Base-by-base conservation (phyloP, 768 basidiomycete species). In the Pisolithus sp. region DNA sequence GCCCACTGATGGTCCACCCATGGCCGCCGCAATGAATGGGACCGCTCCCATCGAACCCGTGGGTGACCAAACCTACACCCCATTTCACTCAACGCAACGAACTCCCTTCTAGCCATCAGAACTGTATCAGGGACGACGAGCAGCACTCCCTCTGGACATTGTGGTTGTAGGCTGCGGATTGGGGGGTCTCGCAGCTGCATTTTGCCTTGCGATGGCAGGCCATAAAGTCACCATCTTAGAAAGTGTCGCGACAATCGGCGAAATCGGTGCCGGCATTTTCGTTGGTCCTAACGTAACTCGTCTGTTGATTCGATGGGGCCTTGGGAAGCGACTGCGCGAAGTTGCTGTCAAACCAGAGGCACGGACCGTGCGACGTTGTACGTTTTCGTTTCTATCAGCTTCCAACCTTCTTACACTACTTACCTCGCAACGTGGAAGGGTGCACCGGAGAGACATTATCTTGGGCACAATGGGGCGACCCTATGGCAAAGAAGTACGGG, bases 241-340 rank as follows among this genome's bases (percentile, higher is more conserved):
- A 55, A 57, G 59, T 15, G 73, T 76, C 2, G 45, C 56, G 0
- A 49, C 56, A 3, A 63, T 76, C 12, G 56, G 75, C 1, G 77
- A 78, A 51, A 70, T 77, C 6, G 78, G 79, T 2, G 79, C 79
- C 4, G 79, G 79, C 15, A 79, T 81, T 34, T 77, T 78, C 57
- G 58, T 77, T 49, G 52, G 56, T 24, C 66, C 69, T 18, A 78
- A 79, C 55, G 41, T 78, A n/a, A 69, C 68, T n/a, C 65, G 74
- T 17, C 68, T 79, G 10, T 64, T 81, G 45, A 66, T 73, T 36
- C 68, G 76, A 1, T 81, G 79, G 78, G 79, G 79, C n/a, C 68
- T 80, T 4, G 69, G 63, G 0, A 67, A 74, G 1, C 64, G 69
- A 26, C 62, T 81, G 8, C 61, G 70, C 4, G 56, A 68, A 44